Evolutionary conservation across 139 green algal genomes (phyloP).

Genomic region (Edaphochlamys debaryana): DNA sequence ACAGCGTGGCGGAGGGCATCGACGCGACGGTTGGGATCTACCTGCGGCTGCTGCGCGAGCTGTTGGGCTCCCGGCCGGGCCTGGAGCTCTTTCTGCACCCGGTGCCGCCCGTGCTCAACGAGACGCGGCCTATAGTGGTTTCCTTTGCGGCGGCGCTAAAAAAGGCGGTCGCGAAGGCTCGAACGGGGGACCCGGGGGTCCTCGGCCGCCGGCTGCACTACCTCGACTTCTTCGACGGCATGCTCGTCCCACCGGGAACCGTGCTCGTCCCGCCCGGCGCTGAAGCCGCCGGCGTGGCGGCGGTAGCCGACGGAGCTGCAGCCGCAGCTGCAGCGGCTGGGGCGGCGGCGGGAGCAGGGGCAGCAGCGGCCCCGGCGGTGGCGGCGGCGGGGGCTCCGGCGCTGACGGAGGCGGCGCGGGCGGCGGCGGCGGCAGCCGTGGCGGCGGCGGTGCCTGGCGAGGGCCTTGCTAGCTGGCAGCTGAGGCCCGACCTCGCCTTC

Average conservation of each 20-base stretch:
- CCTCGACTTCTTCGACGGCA: constrained; percentile 73
- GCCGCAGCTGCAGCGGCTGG: background rate
- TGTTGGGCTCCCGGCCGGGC: background rate
- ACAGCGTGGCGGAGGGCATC: constrained; percentile 68
- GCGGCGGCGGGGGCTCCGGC: background rate
- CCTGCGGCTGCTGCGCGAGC: constrained; percentile 10
- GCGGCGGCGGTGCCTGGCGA: background rate
- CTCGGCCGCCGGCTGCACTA: constrained; percentile 54
- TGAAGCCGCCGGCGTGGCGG: too few species aligned
- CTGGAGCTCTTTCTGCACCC: constrained; percentile 77
- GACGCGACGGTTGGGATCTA: constrained; percentile 73
- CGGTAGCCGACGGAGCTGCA: too few species aligned
- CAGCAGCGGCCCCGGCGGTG: background rate
- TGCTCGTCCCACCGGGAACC: constrained; percentile 51
- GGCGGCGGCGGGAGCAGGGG: background rate
- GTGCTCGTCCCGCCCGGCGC: too few species aligned
- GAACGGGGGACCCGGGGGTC: background rate
- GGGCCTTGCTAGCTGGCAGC: background rate
- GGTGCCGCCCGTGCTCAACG: constrained; percentile 72
- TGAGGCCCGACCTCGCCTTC: constrained; percentile 57
- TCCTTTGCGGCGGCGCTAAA: constrained; percentile 59
- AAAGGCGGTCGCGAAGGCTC: constrained; percentile 35
- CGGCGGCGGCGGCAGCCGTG: background rate
- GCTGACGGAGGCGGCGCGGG: background rate
- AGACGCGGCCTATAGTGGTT: constrained; percentile 64